Evolutionary conservation across 2,329 filamentous ascomycete species (phyloP), one percentile per base, ranked within the genome.

Genomic region (Curvularia sp.): DNA sequence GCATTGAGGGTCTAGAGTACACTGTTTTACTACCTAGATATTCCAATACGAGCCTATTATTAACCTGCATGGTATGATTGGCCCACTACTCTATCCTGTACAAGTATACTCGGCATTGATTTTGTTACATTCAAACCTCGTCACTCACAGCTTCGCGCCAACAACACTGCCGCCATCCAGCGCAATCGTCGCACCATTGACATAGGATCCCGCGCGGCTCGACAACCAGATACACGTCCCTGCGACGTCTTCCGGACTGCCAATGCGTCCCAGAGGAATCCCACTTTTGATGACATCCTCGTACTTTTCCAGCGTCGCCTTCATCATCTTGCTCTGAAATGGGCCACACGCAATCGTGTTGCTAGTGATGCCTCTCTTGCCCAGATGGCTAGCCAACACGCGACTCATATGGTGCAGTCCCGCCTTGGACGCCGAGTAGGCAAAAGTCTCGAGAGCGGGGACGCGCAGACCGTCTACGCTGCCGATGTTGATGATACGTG

Each of bases 261-360:
- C 90, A 66, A 92, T 89, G 30, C 90, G 79, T 0, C 85, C 83
- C 64, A 92, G 70, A 9, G 90, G 90, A 59, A 89, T 87, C 3
- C 86, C 82, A 0, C 76, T 78, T 56, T 81, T 80, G 64, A 90
- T 87, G 6, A 74, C 74, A 4, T 85, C 83, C 47, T 83, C 80
- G 57, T 83, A 83, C 30, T 87, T 81, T 55, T 85, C 78, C 66
- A 89, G 82, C 77, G 89, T 91, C 1, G 85, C 83, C 38, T 87
- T 88, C 89, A 91, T 91, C 83, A 91, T 89, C 69, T 87, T 89
- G 18, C 87, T 88, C 63, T 87, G 81, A 60, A 89, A 90, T 3
- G 89, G 89, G 3, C 89, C 89, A 60, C 89, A 91, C 5, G 89
- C 89, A 55, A 92, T 77, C 3, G 87, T 86, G 71, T 92, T 92